phyloP scores from a whole-genome alignment of 441 rosid species.

The Corymbia citriodora region DNA sequence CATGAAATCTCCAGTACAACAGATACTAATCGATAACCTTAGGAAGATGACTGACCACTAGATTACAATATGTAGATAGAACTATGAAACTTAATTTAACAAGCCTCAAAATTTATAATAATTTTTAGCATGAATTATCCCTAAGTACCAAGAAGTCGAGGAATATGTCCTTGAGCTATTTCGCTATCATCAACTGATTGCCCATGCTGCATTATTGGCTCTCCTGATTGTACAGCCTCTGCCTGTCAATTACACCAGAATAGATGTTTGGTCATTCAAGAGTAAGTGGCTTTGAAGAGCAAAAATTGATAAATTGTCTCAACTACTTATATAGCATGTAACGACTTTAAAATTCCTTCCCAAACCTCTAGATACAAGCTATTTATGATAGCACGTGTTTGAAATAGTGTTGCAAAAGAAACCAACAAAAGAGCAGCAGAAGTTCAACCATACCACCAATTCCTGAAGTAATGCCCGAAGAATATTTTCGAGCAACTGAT shows the following conservation, averaged over 20 bases:
- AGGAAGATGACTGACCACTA: not conserved
- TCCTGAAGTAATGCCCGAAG: constrained; percentile 85
- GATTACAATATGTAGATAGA: not conserved
- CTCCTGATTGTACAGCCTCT: constrained; percentile 73
- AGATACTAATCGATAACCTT: not conserved
- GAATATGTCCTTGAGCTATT: constrained; percentile 58
- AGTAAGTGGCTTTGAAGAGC: not conserved
- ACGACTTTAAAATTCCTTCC: not conserved
- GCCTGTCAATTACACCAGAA: constrained; percentile 29
- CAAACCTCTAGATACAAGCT: not conserved
- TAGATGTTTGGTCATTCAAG: not conserved
- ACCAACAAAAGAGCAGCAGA: not conserved
- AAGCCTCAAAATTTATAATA: not conserved
- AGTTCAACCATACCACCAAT: constrained; percentile 58
- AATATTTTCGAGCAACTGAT: constrained; percentile 87
- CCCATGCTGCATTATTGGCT: constrained; percentile 75
- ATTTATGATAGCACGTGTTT: not conserved
- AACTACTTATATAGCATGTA: not conserved
- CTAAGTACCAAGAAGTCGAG: constrained; percentile 78
- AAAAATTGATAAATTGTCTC: not conserved
- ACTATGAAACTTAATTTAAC: not conserved
- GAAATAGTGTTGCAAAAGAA: not conserved
- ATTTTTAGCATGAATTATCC: not conserved
- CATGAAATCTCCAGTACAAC: not conserved
- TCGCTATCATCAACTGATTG: constrained; percentile 62